phyloP scores from a whole-genome alignment of 2,329 filamentous ascomycete genomes.

The Drechslera avenae region DNA sequence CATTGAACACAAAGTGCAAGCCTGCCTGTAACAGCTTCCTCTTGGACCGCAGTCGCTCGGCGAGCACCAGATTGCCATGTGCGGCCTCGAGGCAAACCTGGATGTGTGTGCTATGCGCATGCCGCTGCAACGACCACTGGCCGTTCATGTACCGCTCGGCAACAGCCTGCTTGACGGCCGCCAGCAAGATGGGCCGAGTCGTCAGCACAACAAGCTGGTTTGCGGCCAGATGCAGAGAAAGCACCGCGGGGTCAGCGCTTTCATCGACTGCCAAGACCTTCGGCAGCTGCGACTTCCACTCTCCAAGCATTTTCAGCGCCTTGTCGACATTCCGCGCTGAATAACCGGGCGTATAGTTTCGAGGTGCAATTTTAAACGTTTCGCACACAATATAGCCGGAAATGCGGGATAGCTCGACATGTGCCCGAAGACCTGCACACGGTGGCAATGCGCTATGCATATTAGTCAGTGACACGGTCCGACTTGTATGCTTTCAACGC shows the following conservation, averaged over 20 bases:
- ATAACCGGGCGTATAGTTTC: conserved; percentile 9
- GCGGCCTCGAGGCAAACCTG: conserved; percentile 27
- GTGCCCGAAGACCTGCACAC: conserved; percentile 29
- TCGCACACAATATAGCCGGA: conserved; percentile 35
- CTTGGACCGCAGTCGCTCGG: conserved; percentile 16
- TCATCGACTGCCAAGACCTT: conserved; percentile 13
- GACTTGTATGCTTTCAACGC: not conserved
- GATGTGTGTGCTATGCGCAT: conserved; percentile 17
- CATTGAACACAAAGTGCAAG: conserved; percentile 38
- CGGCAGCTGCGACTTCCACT: conserved; percentile 29
- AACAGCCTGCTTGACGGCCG: conserved; percentile 30
- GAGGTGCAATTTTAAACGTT: conserved; percentile 30
- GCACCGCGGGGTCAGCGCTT: conserved; percentile 27
- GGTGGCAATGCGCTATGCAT: conserved; percentile 25
- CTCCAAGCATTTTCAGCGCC: conserved; percentile 27
- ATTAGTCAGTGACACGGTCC: conserved; percentile 12
- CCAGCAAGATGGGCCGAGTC: conserved; percentile 32
- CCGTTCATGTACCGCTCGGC: conserved; percentile 24
- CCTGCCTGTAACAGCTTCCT: conserved; percentile 29
- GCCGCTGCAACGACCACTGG: conserved; percentile 15
- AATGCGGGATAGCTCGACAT: conserved; percentile 30
- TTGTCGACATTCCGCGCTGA: conserved; percentile 20
- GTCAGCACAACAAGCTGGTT: conserved; percentile 34
- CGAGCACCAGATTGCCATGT: conserved; percentile 25
- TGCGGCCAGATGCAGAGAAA: conserved; percentile 31